Evolutionary conservation across 768 basidiomycete genomes (phyloP).

Genomic region (Russula emetica): DNA sequence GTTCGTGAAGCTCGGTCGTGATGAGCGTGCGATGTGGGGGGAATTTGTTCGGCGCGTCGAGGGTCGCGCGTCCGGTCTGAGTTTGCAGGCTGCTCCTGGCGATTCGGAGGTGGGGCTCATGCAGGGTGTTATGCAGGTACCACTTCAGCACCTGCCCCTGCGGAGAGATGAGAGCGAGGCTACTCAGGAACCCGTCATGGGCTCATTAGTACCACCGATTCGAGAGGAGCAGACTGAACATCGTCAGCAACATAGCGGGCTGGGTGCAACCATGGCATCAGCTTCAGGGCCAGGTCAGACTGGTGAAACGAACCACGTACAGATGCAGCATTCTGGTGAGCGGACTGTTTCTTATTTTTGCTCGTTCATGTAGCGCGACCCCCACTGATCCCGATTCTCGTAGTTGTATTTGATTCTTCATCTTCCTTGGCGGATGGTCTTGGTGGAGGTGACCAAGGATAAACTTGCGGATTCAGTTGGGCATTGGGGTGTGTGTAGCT

Average conservation of each 20-base stretch:
- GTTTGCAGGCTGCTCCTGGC: constrained; percentile 22
- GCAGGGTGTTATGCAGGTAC: constrained; percentile 25
- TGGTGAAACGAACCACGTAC: constrained; percentile 21
- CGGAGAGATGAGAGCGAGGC: constrained; percentile 26
- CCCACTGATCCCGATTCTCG: not conserved
- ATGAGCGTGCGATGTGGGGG: constrained; percentile 62
- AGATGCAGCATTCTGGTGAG: constrained; percentile 24
- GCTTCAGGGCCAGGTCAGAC: constrained; percentile 18
- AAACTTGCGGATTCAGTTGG: not conserved
- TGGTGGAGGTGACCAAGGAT: constrained; percentile 24
- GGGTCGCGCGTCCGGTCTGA: constrained; percentile 36
- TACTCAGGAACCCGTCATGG: constrained; percentile 31
- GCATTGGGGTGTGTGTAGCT: not conserved
- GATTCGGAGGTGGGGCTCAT: constrained; percentile 21
- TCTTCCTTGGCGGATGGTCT: constrained; percentile 26
- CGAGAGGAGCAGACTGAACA: constrained; percentile 27
- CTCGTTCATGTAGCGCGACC: not conserved
- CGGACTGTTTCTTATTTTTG: not conserved
- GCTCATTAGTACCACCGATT: constrained; percentile 32
- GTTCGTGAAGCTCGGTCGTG: constrained; percentile 52
- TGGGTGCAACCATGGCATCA: constrained; percentile 14
- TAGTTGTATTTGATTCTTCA: constrained; percentile 25
- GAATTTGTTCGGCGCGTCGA: constrained; percentile 64
- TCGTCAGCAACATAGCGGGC: constrained; percentile 11
- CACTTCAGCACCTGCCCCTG: constrained; percentile 20